Base-by-base conservation (phyloP, 441 rosid genomes). In the Pelargonium fulgidum region DNA sequence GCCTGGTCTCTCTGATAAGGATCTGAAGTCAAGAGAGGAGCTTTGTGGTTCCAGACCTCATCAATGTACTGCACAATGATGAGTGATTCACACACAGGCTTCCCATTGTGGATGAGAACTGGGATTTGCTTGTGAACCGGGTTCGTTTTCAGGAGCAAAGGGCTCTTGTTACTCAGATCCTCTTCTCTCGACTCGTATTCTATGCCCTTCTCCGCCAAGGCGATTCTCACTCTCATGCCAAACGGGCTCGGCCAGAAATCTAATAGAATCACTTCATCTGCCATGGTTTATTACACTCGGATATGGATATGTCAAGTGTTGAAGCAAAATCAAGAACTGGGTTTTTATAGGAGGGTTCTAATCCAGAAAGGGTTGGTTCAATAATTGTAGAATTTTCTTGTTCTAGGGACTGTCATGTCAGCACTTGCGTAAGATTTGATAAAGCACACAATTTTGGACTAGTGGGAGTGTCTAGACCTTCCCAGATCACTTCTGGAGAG, bases 111-210 rank as follows among this genome's bases (percentile, higher is more conserved):
- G 52, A 78, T 22, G 17, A 78, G 71, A 72, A 78, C 78, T 0
- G 78, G 81, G 41, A 78, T 65, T 47, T 67, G 70, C 78, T 74
- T 74, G 42, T 78, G 76, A 26, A 76, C 20, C 0, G 76, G 79
- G 47, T 76, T 76, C 72, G 65, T 68, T 58, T 50, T 24, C 17
- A 65, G 65, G 62, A 76, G 75, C 14, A 71, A 22, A 13, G 63
- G 48, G 76, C 79, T 72, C 70, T 76, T 76, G 65, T 65, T 72
- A 24, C 7, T 39, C 24, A 71, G 39, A 33, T 76, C 73, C 65
- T 68, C 68, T n/a, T 76, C 73, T 33, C 39, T 33, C 39, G 39
- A 33, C 39, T 33, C 39, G 7, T 33, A 33, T 33, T 33, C 39
- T 33, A 33, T 33, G 6, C 39, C 39, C 7, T 33, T 33, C 14